Percentiles rank a stretch among this genome's conserved stretches.
phyloP scores from a whole-genome alignment of 2,329 filamentous ascomycete species.

The Penicillium sp. region DNA sequence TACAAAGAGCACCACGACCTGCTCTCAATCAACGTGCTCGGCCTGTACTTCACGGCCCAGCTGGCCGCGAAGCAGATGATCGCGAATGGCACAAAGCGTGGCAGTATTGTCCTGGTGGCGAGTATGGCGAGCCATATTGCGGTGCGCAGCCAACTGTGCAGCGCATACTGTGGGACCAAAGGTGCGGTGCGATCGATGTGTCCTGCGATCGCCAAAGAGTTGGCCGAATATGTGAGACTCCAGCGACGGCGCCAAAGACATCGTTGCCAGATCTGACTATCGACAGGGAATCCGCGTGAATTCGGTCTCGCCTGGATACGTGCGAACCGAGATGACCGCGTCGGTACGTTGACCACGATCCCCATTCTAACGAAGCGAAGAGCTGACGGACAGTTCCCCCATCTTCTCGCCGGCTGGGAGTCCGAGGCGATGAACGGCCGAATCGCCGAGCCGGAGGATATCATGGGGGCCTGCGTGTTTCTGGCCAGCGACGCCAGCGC shows the following conservation, averaged over 20 bases:
- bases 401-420: slow-evolving; percentile 51
- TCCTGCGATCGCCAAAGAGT: slow-evolving; percentile 48
- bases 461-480: slow-evolving; percentile 51
- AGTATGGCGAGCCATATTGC: slow-evolving; percentile 55
- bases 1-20: slow-evolving; percentile 45
- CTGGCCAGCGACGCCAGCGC: slow-evolving; percentile 49
- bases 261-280: neutral
- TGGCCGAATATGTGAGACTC: slow-evolving; percentile 37
- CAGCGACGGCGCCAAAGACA: neutral
- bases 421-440: slow-evolving; percentile 50
- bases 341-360: slow-evolving; percentile 20
- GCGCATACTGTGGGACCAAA: slow-evolving; percentile 50
- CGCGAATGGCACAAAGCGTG: slow-evolving; percentile 49
- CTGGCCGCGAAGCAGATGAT: slow-evolving; percentile 53
- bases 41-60: slow-evolving; percentile 49
- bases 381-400: slow-evolving; percentile 38
- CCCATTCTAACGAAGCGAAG: neutral
- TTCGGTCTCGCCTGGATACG: slow-evolving; percentile 43
- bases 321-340: slow-evolving; percentile 35
- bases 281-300: slow-evolving; percentile 44
- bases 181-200: slow-evolving; percentile 50
- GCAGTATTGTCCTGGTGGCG: slow-evolving; percentile 54
- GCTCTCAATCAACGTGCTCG: slow-evolving; percentile 46
- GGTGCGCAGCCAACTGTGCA: slow-evolving; percentile 49
- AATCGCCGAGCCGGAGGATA: slow-evolving; percentile 51